Percentiles rank a stretch among this genome's conserved stretches.
These are phyloP conservation scores for Globisporangium polare DNA, from an alignment of 352 stramenopile species.

Conservation along the genomic window DNA sequence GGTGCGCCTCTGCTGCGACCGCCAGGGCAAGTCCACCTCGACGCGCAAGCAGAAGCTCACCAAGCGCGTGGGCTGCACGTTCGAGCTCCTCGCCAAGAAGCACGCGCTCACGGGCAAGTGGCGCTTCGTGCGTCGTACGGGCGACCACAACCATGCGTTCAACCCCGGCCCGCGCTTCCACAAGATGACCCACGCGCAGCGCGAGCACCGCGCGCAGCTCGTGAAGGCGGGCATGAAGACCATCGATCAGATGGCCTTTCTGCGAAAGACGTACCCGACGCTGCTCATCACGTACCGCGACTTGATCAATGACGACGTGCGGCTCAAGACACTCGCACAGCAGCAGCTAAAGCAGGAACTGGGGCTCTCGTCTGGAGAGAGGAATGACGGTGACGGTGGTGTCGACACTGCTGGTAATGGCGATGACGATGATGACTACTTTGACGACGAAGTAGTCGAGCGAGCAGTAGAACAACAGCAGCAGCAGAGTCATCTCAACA, in stretches of 20 bases:
- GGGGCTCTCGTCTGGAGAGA: background rate
- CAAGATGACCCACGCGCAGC: slow-evolving; percentile 3
- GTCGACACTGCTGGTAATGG: background rate
- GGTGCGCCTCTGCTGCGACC: slow-evolving; percentile 4
- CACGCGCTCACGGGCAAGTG: slow-evolving; percentile 4
- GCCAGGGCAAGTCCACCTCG: background rate
- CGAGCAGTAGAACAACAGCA: background rate
- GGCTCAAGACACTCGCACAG: background rate
- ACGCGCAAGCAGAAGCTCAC: slow-evolving; percentile 1
- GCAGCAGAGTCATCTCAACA: background rate
- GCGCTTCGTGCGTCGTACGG: slow-evolving; percentile 1
- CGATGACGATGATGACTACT: background rate
- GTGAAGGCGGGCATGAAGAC: background rate
- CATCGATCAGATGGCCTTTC: slow-evolving; percentile 1
- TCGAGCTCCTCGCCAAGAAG: background rate
- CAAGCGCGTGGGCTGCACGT: slow-evolving; percentile 5
- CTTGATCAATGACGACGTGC: background rate
- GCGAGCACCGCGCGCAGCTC: slow-evolving; percentile 3
- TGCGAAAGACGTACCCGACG: slow-evolving; percentile 2
- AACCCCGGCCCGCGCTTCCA: background rate
- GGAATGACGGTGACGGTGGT: background rate
- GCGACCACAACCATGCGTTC: background rate
- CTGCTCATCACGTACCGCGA: slow-evolving; percentile 4
- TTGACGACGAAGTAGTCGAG: background rate
- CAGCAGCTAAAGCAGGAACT: background rate